These are phyloP conservation scores for Metschnikowia gruessii DNA, from an alignment of 805 yeast species.

Conservation along the genomic window DNA sequence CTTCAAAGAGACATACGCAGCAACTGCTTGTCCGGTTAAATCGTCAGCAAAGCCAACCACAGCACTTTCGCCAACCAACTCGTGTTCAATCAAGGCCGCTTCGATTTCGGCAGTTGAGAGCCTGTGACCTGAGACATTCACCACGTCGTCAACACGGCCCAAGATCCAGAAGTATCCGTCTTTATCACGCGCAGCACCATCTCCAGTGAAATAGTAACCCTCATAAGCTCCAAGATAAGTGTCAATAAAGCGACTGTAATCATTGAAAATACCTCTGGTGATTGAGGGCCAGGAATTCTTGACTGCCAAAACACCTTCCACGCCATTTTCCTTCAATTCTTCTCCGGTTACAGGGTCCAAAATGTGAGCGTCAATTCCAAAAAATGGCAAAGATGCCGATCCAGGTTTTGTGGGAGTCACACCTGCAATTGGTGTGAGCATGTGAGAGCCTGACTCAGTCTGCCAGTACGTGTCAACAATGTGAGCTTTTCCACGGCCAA, in stretches of 20 bases:
- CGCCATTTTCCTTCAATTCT: slow-evolving; percentile 81
- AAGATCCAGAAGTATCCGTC: slow-evolving; percentile 98
- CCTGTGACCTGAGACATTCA: slow-evolving; percentile 96
- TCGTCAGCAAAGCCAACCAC: slow-evolving; percentile 95
- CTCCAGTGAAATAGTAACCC: slow-evolving; percentile 94
- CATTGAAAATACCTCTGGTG: slow-evolving; percentile 92
- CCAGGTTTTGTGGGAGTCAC: slow-evolving; percentile 95
- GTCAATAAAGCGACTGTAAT: slow-evolving; percentile 81
- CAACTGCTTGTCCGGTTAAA: slow-evolving; percentile 95
- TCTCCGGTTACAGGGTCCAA: slow-evolving; percentile 92
- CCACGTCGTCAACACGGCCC: slow-evolving; percentile 98
- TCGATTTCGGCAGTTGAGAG: slow-evolving; percentile 98
- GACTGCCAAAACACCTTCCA: slow-evolving; percentile 94
- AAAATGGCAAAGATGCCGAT: slow-evolving; percentile 93
- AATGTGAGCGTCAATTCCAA: slow-evolving; percentile 87
- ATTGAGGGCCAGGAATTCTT: slow-evolving; percentile 97
- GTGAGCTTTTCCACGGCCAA: slow-evolving; percentile 87
- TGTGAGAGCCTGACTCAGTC: slow-evolving; percentile 95
- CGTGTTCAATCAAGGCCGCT: slow-evolving; percentile 79
- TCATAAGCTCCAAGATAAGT: slow-evolving; percentile 93
- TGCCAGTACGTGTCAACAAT: slow-evolving; percentile 98
- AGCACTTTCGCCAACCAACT: slow-evolving; percentile 88
- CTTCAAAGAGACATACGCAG: slow-evolving; percentile 89
- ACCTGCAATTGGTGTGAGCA: slow-evolving; percentile 94
- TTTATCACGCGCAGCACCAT: slow-evolving; percentile 95